Evolutionary conservation across 2,329 filamentous ascomycete species (phyloP), one percentile per base, ranked within the genome.

Genomic region (Fusarium nygamai): DNA sequence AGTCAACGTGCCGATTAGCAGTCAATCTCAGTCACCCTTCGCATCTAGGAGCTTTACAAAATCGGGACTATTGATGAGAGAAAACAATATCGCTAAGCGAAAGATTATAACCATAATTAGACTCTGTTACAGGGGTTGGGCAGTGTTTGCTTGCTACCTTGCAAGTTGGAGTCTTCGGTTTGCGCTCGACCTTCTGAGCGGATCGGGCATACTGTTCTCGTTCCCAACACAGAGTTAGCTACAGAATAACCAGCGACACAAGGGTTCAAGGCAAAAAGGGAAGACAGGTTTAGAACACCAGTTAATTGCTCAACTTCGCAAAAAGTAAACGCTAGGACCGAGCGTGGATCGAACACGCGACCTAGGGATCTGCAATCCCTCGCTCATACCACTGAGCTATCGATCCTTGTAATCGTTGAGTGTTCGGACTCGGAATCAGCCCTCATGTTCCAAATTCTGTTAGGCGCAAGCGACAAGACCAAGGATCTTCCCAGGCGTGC

Each of bases 311-410:
- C 3, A 29, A 19, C 8, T n/a, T 41, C 1, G 34, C 47, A 61
- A 61, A 61, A 61, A 43, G 4, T 0, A 0, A 13, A 4, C 1
- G 0, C 1, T 5, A 62, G 60, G 60, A 62, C 60, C 60, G 60
- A 62, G 59, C 59, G 59, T 61, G 43, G 43, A 46, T 46, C 43
- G 43, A 46, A 46, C 43, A 46, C 43, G 43, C 44, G 44, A 47
- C 60, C 60, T 62, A 62, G 60, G 60, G 60, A 62, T 62, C 60
- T 62, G 60, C 60, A 62, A 62, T 62, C 60, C 60, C 60, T 62
- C 60, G 60, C 60, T 62, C 60, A 22, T 62, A 62, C 60, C 60
- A 62, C 60, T 62, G 60, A 62, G 60, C 60, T 62, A 62, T 62
- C 60, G 60, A 62, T 62, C 60, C 60, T 38, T 58, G 7, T 44